These are phyloP conservation scores for Amorphotheca resinae DNA, from an alignment of 495 filamentous ascomycete species.

Conservation along the genomic window DNA sequence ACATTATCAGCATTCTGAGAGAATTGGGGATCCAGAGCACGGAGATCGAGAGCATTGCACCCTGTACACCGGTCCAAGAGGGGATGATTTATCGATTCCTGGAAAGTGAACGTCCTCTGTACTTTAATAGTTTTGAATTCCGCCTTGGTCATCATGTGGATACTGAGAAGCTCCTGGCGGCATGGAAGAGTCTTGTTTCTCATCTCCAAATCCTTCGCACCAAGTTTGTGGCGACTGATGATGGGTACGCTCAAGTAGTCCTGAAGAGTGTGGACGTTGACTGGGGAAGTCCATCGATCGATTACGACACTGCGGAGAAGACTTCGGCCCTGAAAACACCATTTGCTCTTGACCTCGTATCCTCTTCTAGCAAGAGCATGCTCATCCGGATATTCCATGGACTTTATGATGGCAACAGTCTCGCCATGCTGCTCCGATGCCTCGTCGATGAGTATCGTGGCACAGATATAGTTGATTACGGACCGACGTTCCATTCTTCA, in stretches of 20 bases:
- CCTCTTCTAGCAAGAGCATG: conserved; percentile 19
- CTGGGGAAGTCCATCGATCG: conserved; percentile 25
- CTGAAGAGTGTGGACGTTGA: conserved; percentile 31
- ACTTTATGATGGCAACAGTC: conserved; percentile 77
- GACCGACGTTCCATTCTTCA: conserved; percentile 38
- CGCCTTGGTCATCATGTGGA: conserved; percentile 32
- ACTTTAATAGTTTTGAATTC: conserved; percentile 61
- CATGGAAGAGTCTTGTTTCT: conserved; percentile 37
- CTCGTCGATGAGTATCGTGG: conserved; percentile 36
- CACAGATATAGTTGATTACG: conserved; percentile 11
- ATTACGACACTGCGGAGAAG: conserved; percentile 16
- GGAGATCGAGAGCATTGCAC: conserved; percentile 56
- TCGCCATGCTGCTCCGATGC: conserved; percentile 49
- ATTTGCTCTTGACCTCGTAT: conserved; percentile 30
- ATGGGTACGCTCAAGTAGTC: conserved; percentile 62
- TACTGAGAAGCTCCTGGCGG: conserved; percentile 28
- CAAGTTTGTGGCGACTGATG: conserved; percentile 47
- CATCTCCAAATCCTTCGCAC: conserved; percentile 51
- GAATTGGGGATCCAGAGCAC: conserved; percentile 29
- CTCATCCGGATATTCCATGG: conserved; percentile 71
- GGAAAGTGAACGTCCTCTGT: conserved; percentile 38
- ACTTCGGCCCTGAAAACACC: conserved; percentile 13
- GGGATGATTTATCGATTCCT: conserved; percentile 65
- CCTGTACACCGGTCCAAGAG: conserved; percentile 68
- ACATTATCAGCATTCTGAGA: conserved; percentile 34